Conservation (phyloP, 441 rosid species). For the Omphalea diandra region DNA sequence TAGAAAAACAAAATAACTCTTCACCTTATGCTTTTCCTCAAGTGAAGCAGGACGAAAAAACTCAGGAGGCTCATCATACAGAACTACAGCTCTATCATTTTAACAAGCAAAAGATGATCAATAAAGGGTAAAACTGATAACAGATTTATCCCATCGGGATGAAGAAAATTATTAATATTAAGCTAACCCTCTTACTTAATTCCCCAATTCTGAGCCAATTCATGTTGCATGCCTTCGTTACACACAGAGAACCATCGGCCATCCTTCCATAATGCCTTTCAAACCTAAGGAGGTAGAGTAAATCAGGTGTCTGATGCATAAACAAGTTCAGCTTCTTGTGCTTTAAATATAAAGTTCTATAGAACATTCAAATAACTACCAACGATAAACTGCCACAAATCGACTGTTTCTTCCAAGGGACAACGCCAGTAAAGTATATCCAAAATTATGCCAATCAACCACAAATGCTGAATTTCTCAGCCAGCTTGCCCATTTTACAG, state of each 20-base stretch:
- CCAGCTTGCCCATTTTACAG: constrained; percentile 93
- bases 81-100: constrained; percentile 60
- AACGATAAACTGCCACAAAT: constrained; percentile 75
- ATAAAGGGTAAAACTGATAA: constrained; percentile 16
- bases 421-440: constrained; percentile 82
- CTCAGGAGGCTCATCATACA: constrained; percentile 96
- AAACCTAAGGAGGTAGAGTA: constrained; percentile 45
- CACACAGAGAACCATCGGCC: constrained; percentile 88
- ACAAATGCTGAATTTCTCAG: constrained; percentile 65
- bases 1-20: not conserved
- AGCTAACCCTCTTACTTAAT: constrained; percentile 61
- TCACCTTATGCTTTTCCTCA: constrained; percentile 80
- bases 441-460: constrained; percentile 98
- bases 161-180: constrained; percentile 23
- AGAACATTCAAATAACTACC: constrained; percentile 44
- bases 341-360: constrained; percentile 2
- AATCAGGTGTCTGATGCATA: constrained; percentile 14
- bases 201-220: constrained; percentile 94
- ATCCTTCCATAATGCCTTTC: constrained; percentile 83
- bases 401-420: constrained; percentile 84
- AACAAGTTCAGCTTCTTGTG: not conserved
- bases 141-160: constrained; percentile 5
- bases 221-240: constrained; percentile 96
- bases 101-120: constrained; percentile 19
- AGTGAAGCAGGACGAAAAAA: constrained; percentile 73